phyloP scores from a whole-genome alignment of 2,329 filamentous ascomycete species.

The Aspergillus ochraceus region DNA sequence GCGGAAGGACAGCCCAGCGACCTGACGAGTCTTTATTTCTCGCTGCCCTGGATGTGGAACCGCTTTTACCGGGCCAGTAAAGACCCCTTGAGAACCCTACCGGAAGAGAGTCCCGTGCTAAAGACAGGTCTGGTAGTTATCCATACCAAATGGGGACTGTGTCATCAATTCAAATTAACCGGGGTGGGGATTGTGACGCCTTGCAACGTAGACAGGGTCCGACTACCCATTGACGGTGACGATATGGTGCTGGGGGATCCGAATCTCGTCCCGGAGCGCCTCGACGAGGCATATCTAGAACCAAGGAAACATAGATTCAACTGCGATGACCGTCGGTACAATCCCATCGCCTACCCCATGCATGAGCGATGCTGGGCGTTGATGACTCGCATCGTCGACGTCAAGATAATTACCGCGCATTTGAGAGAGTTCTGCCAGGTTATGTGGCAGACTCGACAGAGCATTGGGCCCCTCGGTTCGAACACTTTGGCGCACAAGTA shows the following conservation, averaged over 20 bases:
- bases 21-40: background rate
- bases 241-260: background rate
- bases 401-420: background rate
- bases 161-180: background rate
- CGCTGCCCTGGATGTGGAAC: background rate
- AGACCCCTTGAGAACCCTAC: background rate
- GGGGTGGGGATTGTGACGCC: background rate
- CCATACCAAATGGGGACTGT: background rate
- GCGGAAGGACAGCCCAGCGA: background rate
- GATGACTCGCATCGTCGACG: background rate
- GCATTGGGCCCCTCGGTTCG: background rate
- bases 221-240: background rate
- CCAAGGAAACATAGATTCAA: background rate
- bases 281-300: background rate
- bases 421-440: background rate
- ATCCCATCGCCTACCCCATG: background rate
- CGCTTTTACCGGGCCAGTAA: background rate
- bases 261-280: background rate
- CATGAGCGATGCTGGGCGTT: background rate
- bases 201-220: background rate
- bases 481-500: background rate
- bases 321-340: background rate
- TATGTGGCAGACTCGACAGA: background rate
- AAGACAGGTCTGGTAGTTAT: background rate
- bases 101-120: background rate